These are phyloP conservation scores for Metschnikowia cubensis DNA, from an alignment of 805 yeast species.

Conservation along the genomic window DNA sequence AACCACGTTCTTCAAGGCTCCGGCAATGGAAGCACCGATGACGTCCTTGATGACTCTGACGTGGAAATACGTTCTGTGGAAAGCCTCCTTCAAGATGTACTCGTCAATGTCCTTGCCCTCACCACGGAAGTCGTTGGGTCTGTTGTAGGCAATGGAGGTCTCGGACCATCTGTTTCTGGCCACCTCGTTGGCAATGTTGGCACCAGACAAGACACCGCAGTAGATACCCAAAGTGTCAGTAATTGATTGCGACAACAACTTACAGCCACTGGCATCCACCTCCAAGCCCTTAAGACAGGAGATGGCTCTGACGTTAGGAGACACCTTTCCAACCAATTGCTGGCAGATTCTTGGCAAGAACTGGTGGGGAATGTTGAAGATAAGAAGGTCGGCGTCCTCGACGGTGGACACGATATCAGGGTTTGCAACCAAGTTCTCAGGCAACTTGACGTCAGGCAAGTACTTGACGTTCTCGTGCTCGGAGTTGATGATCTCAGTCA, in stretches of 20 bases:
- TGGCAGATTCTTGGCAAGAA: constrained; percentile 38
- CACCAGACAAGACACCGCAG: constrained; percentile 48
- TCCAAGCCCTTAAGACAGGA: constrained; percentile 46
- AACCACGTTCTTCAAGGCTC: constrained; percentile 45
- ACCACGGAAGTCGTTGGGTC: constrained; percentile 39
- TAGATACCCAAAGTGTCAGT: constrained; percentile 41
- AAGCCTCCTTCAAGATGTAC: constrained; percentile 37
- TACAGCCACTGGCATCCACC: constrained; percentile 41
- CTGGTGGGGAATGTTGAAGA: constrained; percentile 46
- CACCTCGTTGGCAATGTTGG: constrained; percentile 45
- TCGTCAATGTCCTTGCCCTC: constrained; percentile 40
- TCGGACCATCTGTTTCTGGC: constrained; percentile 47
- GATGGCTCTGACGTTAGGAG: constrained; percentile 38
- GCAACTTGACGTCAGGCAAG: constrained; percentile 41
- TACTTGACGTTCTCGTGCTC: constrained; percentile 44
- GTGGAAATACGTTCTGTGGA: constrained; percentile 47
- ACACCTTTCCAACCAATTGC: constrained; percentile 38
- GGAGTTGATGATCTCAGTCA: constrained; percentile 42
- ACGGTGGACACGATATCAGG: constrained; percentile 38
- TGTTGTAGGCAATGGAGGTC: constrained; percentile 41
- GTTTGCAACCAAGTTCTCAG: constrained; percentile 37
- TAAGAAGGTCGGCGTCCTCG: constrained; percentile 39
- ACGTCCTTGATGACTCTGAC: constrained; percentile 44
- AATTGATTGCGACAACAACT: constrained; percentile 41
- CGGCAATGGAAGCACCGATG: constrained; percentile 45